Percentiles rank a stretch among this genome's conserved stretches.
Evolutionary conservation across 2,329 filamentous ascomycete species (phyloP).

Genomic region (Daldinia sp.): DNA sequence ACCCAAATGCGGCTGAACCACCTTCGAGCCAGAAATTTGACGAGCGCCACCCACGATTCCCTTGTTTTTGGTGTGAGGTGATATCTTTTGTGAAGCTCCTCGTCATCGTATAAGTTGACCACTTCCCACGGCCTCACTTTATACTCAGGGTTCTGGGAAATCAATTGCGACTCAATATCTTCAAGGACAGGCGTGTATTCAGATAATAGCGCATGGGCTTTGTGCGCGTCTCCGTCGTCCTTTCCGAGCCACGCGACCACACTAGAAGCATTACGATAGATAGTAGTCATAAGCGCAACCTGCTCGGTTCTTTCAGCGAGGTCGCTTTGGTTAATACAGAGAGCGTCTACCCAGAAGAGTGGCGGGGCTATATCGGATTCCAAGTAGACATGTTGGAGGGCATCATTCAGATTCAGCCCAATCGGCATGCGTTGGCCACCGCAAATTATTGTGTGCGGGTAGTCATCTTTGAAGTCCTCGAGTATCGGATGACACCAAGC

Average conservation of each 20-base stretch:
- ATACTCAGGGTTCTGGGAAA: neutral
- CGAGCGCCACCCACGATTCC: conserved; percentile 33
- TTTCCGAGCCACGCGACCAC: conserved; percentile 45
- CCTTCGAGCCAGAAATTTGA: conserved; percentile 30
- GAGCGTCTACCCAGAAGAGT: conserved; percentile 45
- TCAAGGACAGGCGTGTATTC: conserved; percentile 29
- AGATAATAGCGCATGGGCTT: conserved; percentile 25
- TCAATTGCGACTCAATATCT: conserved; percentile 12
- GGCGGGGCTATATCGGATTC: conserved; percentile 28
- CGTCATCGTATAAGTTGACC: conserved; percentile 35
- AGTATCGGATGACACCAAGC: conserved; percentile 32
- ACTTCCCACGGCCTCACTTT: conserved; percentile 1
- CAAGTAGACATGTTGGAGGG: conserved; percentile 29
- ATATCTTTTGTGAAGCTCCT: conserved; percentile 28
- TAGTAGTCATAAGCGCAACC: conserved; percentile 43
- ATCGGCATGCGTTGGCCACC: conserved; percentile 33
- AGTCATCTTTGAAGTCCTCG: conserved; percentile 29
- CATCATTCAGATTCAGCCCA: conserved; percentile 28
- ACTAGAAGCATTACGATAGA: conserved; percentile 39
- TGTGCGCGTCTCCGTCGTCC: conserved; percentile 26
- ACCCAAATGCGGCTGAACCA: conserved; percentile 39
- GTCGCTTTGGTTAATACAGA: conserved; percentile 47
- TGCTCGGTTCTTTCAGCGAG: conserved; percentile 37
- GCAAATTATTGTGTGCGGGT: conserved; percentile 26
- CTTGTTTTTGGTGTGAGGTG: conserved; percentile 20